Evolutionary conservation across 2,329 filamentous ascomycete genomes (phyloP), one percentile per base, ranked within the genome.

Genomic region (Phialophora chinensis): DNA sequence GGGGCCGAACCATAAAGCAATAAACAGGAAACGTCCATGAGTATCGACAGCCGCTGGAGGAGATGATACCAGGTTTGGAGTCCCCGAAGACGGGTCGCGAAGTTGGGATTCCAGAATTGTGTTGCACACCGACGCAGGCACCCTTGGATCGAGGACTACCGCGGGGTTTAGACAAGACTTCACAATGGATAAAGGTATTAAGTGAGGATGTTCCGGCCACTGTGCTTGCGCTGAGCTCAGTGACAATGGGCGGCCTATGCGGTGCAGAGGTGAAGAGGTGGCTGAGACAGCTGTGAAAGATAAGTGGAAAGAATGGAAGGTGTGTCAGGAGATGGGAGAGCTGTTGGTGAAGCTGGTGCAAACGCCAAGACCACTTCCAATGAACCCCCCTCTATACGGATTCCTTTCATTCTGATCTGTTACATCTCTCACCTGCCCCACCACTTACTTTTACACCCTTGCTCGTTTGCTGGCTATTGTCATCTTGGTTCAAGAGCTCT

Each of bases 401-500:
- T 14, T 20, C 8, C 29, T 35, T 31, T 31, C 53, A 55, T 20
- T 33, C 5, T 17, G 11, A 31, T 6, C 29, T 55, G 25, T 55
- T 11, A 55, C 53, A 7, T 33, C 29, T 55, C 17, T 33, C 53
- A 31, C 53, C 20, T 52, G 7, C 20, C 27, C 29, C 53, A 49
- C 29, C 27, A 5, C 53, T 17, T 20, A 8, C 53, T 12, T 33
- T 55, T 25, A 55, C 49, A 27, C 49, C 50, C 35, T 25, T 56
- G 35, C 35, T 52, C 52, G 63, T 61, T 65, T 61, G 33, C 63
- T 17, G 29, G 23, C 27, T 38, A 44, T 44, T 42, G 2, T 44
- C 44, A 52, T 20, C 38, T 35, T 29, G 31, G 47, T 49, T 23
- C 49, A 25, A 44, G 33, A 49, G n/a, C 20, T 44, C 44, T 38